phyloP scores from a whole-genome alignment of 345 rosid genomes.

The Syzygium oleosum region DNA sequence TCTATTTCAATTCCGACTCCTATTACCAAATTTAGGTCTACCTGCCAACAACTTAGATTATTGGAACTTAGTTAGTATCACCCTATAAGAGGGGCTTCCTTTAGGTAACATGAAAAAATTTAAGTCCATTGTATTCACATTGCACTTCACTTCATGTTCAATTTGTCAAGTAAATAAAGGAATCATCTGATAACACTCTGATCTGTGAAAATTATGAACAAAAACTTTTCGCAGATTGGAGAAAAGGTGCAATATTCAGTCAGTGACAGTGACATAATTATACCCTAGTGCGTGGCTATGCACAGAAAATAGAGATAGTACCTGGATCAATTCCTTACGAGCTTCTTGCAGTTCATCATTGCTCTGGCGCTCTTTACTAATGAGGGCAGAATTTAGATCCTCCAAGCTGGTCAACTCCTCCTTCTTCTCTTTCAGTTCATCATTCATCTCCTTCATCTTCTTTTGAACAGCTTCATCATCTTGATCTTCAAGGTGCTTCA shows the following conservation, averaged over 20 bases:
- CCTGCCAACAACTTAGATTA: background rate
- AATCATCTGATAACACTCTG: background rate
- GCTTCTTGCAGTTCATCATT: conserved; percentile 49
- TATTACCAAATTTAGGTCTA: background rate
- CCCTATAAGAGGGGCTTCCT: background rate
- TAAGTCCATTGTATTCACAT: background rate
- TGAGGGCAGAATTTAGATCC: conserved; percentile 21
- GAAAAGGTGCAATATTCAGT: background rate
- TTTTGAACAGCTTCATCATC: conserved; percentile 60
- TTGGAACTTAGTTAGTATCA: background rate
- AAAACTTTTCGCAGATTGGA: background rate
- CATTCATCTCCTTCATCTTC: conserved; percentile 62
- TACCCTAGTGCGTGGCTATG: background rate
- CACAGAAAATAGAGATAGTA: background rate
- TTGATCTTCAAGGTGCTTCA: conserved; percentile 70
- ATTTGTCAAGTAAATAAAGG: background rate
- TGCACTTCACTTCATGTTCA: background rate
- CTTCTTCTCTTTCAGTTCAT: conserved; percentile 41
- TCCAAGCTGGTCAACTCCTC: conserved; percentile 32
- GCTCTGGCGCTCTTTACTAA: conserved; percentile 43
- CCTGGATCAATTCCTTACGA: conserved; percentile 30
- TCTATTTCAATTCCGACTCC: background rate
- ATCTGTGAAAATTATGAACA: background rate
- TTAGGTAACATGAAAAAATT: background rate
- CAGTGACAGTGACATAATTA: background rate